Percentiles rank a stretch among this genome's conserved stretches.
Evolutionary conservation across 768 basidiomycete genomes (phyloP).

Genomic region (Pleurotus citrinopileatus): DNA sequence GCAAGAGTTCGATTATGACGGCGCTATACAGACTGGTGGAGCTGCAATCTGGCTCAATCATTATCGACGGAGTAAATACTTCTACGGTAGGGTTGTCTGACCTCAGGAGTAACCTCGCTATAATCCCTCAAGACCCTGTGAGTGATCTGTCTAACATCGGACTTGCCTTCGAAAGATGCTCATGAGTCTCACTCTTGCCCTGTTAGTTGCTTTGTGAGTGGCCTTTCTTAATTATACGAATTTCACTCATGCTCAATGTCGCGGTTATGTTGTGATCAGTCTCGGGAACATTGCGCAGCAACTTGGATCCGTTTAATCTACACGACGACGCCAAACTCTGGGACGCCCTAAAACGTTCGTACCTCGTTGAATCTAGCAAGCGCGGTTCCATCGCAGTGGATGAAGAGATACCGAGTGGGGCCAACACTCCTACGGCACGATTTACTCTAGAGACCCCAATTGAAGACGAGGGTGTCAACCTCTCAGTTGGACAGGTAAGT

Average conservation of each 20-base stretch:
- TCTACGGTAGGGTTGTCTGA: conserved; percentile 77
- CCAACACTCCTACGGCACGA: conserved; percentile 48
- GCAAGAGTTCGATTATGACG: conserved; percentile 89
- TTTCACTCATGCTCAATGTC: conserved; percentile 6
- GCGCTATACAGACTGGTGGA: conserved; percentile 87
- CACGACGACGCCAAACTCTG: conserved; percentile 81
- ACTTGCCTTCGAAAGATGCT: conserved; percentile 11
- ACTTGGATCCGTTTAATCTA: conserved; percentile 85
- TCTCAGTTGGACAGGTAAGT: conserved; percentile 68
- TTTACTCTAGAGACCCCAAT: conserved; percentile 83
- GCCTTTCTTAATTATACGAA: not conserved
- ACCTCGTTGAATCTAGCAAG: conserved; percentile 62
- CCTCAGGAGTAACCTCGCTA: conserved; percentile 63
- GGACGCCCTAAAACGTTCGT: conserved; percentile 85
- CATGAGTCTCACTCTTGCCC: conserved; percentile 11
- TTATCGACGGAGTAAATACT: conserved; percentile 82
- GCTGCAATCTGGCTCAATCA: conserved; percentile 67
- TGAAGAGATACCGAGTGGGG: conserved; percentile 34
- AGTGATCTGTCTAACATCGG: conserved; percentile 19
- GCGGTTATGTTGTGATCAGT: too few species aligned
- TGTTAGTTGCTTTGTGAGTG: conserved; percentile 47
- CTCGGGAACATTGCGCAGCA: conserved; percentile 79
- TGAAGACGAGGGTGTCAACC: conserved; percentile 83
- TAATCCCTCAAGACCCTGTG: conserved; percentile 84
- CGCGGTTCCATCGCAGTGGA: conserved; percentile 20